Percentiles rank a stretch among this genome's conserved stretches.
These are phyloP conservation scores for Saprolegnia diclina DNA, from an alignment of 352 stramenopile species.

Conservation along the genomic window DNA sequence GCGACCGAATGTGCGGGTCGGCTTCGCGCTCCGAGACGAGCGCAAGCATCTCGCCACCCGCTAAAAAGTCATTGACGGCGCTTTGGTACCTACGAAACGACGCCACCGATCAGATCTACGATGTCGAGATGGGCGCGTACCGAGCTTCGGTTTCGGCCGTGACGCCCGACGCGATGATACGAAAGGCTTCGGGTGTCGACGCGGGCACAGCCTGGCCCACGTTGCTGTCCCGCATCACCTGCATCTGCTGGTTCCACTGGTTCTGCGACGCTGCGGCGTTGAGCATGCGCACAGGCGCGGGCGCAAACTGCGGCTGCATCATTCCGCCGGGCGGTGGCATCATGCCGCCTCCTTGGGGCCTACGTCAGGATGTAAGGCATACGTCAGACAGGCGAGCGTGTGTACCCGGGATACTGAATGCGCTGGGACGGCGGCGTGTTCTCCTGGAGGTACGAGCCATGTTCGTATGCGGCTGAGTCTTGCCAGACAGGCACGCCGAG, in stretches of 20 bases:
- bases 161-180: constrained; percentile 23
- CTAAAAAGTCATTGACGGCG: constrained; percentile 25
- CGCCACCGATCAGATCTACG: not conserved
- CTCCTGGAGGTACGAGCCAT: constrained; percentile 24
- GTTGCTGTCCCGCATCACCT: constrained; percentile 10
- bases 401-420: not conserved
- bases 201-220: constrained; percentile 16
- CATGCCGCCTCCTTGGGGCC: no score
- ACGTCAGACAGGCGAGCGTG: no score
- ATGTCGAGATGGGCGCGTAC: not conserved
- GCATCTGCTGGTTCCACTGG: constrained; percentile 12
- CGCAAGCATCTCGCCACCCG: constrained; percentile 27
- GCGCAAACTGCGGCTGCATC: not conserved
- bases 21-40: constrained; percentile 24
- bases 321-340: not conserved
- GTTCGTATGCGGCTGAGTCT: constrained; percentile 17
- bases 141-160: constrained; percentile 24
- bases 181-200: constrained; percentile 27
- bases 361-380: no score
- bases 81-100: constrained; percentile 18
- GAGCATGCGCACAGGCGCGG: constrained; percentile 7
- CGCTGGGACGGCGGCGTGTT: constrained; percentile 4
- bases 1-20: constrained; percentile 24
- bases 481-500: constrained; percentile 28
- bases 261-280: not conserved